Evolutionary conservation across 345 rosid species (phyloP), one percentile per base, ranked within the genome.

Genomic region (Camelina sativa): DNA sequence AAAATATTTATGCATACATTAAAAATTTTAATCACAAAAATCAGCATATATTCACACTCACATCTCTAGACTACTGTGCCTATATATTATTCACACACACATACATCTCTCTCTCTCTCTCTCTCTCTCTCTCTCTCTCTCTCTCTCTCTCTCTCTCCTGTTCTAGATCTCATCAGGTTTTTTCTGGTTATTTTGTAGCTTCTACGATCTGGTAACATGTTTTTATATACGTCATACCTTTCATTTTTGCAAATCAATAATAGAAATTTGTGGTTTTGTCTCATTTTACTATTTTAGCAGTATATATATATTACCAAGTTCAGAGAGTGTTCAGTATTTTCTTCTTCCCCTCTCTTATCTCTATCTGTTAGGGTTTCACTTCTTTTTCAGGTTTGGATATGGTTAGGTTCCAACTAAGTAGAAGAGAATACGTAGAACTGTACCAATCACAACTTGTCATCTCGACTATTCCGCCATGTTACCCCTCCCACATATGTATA

Each of bases 151-250:
- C 43, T 65, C 38, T 65, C 37, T 55, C 19, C 55, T 76, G 69
- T 67, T 76, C 37, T 53, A 76, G 69, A 76, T 76, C 74, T 75
- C 74, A 75, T 12, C 63, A 75, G 73, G 62, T 67, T 59, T 48
- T 75, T 67, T 69, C 74, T 52, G 40, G 30, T 60, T 68, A 75
- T 6, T 66, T 17, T 59, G 8, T 68, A 56, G 74, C 65, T 76
- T 69, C 74, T 69, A 69, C 74, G 41, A 69, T 61, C 55, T 62
- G 57, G 38, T 61, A 52, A 30, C 48, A 76, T 62, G 69, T 69
- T 15, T 19, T 19, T 41, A 75, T 15, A 52, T 75, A 68, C 69
- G 79, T 75, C 69, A 75, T 32, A 16, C 0, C 12, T 11, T 11
- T 9, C 7, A 34, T 38, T 7, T 35, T 6, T 41, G 32, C 2